phyloP scores from a whole-genome alignment of 2,329 filamentous ascomycete genomes.

The Pezicula radicicola region DNA sequence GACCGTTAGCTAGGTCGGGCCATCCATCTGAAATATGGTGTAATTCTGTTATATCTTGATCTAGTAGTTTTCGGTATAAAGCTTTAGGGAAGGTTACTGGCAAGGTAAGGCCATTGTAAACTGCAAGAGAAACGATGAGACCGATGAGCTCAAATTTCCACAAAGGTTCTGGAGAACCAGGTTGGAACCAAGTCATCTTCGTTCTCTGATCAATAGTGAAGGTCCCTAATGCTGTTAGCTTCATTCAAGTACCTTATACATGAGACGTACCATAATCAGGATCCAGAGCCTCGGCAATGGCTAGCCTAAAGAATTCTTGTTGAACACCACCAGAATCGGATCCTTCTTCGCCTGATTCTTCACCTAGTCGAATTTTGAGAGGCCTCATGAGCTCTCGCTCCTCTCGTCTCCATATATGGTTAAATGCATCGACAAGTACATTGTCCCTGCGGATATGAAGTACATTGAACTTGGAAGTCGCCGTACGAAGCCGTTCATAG shows the following conservation, averaged over 20 bases:
- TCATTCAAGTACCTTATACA: not conserved
- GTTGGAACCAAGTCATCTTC: constrained; percentile 83
- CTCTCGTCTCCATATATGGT: constrained; percentile 87
- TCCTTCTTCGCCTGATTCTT: constrained; percentile 80
- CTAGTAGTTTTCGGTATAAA: constrained; percentile 78
- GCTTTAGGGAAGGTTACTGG: constrained; percentile 85
- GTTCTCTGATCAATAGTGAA: constrained; percentile 78
- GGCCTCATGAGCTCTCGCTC: constrained; percentile 79
- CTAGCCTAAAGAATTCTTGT: constrained; percentile 90
- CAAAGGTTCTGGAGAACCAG: constrained; percentile 74
- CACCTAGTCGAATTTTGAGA: constrained; percentile 82
- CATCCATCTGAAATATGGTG: constrained; percentile 84
- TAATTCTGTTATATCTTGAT: constrained; percentile 63
- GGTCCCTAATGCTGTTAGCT: constrained; percentile 42
- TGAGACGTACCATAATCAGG: constrained; percentile 62
- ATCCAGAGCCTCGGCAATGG: constrained; percentile 75
- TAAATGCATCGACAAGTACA: constrained; percentile 71
- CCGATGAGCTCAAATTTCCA: constrained; percentile 93
- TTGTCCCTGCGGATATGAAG: constrained; percentile 65
- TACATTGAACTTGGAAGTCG: constrained; percentile 69
- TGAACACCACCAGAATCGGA: constrained; percentile 94
- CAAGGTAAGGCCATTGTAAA: constrained; percentile 91
- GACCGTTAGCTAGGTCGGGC: constrained; percentile 74
- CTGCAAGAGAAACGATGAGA: constrained; percentile 79
- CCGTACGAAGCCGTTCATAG: constrained; percentile 60